These are phyloP conservation scores for Camellia japonica DNA, from an alignment of 148 eudicot genomes.

Conservation along the genomic window DNA sequence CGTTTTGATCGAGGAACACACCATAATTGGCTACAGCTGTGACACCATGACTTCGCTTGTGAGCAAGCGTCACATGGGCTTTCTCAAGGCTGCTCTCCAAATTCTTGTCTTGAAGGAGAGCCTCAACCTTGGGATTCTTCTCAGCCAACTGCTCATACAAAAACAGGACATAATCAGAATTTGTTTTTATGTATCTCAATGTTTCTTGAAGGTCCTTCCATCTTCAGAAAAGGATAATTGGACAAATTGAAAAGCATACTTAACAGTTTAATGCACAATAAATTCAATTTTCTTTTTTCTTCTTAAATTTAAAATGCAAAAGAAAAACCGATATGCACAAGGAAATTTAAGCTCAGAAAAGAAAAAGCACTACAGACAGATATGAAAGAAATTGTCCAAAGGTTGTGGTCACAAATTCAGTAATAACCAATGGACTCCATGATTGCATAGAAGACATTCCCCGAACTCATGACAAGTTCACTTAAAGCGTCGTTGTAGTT, in stretches of 20 bases:
- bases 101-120: slow-evolving; percentile 44
- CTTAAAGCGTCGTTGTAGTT: too few species aligned
- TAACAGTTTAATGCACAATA: neutral
- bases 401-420: too few species aligned
- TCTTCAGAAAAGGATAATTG: neutral
- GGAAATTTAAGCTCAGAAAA: neutral
- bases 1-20: slow-evolving; percentile 45
- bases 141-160: slow-evolving; percentile 43
- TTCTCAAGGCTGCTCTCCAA: slow-evolving; percentile 44
- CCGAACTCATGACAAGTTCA: too few species aligned
- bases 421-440: too few species aligned
- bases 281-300: neutral
- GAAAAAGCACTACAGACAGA: too few species aligned
- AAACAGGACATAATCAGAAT: neutral
- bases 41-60: slow-evolving; percentile 91
- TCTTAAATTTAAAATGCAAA: neutral
- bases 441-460: too few species aligned
- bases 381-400: neutral
- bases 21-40: slow-evolving; percentile 78
- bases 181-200: neutral
- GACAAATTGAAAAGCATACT: neutral
- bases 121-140: slow-evolving; percentile 48
- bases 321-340: neutral
- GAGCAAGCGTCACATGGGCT: slow-evolving; percentile 91
- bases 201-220: neutral